phyloP scores from a whole-genome alignment of 164 flowering plant genomes.

The Vitis labrusca region DNA sequence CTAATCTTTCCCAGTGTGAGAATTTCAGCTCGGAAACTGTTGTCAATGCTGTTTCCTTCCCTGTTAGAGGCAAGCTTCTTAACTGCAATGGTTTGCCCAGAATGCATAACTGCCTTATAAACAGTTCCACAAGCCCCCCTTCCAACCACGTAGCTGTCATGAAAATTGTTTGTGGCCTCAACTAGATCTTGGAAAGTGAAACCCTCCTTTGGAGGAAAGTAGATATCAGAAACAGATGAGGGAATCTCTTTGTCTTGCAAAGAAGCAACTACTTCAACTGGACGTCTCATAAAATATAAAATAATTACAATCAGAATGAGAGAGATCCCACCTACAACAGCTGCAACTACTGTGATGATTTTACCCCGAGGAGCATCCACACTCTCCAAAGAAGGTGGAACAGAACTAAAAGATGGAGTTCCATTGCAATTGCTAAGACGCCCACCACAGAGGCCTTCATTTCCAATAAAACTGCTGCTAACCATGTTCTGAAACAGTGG shows the following conservation, averaged over 20 bases:
- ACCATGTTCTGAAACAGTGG: constrained; percentile 68
- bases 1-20: constrained; percentile 82
- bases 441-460: constrained; percentile 82
- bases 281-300: constrained; percentile 58
- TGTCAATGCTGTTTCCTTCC: constrained; percentile 77
- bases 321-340: constrained; percentile 72
- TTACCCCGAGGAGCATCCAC: constrained; percentile 43
- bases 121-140: constrained; percentile 97
- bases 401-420: constrained; percentile 27
- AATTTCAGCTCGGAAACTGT: constrained; percentile 89
- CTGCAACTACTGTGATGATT: constrained; percentile 58
- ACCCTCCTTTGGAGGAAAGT: constrained; percentile 81
- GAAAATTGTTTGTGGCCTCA: constrained; percentile 76
- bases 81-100: constrained; percentile 72
- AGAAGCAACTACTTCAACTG: constrained; percentile 42
- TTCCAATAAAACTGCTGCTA: constrained; percentile 60
- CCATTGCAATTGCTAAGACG: constrained; percentile 55
- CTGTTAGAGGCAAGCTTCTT: constrained; percentile 80
- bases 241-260: constrained; percentile 41
- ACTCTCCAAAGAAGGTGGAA: constrained; percentile 25
- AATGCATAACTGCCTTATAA: constrained; percentile 75
- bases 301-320: constrained; percentile 67
- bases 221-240: constrained; percentile 56
- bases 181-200: constrained; percentile 86
- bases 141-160: constrained; percentile 73